A percentile compares a stretch with the other conserved stretches of the same genome.
Evolutionary conservation across 495 filamentous ascomycete genomes (phyloP).

Genomic region (Antarctomyces pellizariae): DNA sequence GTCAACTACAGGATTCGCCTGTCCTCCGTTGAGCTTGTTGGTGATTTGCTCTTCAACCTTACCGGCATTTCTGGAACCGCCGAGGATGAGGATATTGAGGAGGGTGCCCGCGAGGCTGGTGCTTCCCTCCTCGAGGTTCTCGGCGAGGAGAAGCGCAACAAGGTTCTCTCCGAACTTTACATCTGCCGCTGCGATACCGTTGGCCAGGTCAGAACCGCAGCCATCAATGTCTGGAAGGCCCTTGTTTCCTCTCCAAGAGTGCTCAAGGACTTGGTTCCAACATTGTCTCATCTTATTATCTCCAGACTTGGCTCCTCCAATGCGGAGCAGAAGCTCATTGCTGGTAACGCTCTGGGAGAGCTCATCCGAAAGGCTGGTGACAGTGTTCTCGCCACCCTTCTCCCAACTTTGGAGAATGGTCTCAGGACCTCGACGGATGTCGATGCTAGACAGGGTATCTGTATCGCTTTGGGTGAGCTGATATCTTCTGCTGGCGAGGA

Average conservation of each 20-base stretch:
- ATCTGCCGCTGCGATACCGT: constrained; percentile 97
- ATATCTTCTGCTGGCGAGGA: constrained; percentile 81
- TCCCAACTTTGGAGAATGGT: constrained; percentile 85
- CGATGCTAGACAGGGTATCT: constrained; percentile 91
- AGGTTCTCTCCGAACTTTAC: constrained; percentile 82
- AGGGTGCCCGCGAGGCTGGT: constrained; percentile 57
- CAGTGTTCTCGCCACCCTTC: constrained; percentile 62
- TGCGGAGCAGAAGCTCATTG: constrained; percentile 96
- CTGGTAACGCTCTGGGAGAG: constrained; percentile 87
- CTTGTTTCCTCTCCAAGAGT: constrained; percentile 80
- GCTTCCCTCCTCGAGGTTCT: constrained; percentile 81
- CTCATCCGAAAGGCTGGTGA: constrained; percentile 93
- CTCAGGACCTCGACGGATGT: constrained; percentile 72
- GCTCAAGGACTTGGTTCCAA: constrained; percentile 85
- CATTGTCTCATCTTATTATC: constrained; percentile 82
- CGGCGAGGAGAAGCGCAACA: constrained; percentile 86
- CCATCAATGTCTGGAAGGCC: constrained; percentile 88
- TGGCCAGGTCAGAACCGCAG: constrained; percentile 70
- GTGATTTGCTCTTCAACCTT: constrained; percentile 90
- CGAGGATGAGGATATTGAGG: constrained; percentile 63
- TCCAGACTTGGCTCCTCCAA: constrained; percentile 83
- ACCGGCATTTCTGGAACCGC: constrained; percentile 76
- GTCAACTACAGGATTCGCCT: constrained; percentile 91
- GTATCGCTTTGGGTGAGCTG: constrained; percentile 81
- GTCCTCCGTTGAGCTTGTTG: constrained; percentile 91